These are phyloP conservation scores for Steccherinum ochraceum DNA, from an alignment of 768 basidiomycete species.

Conservation along the genomic window DNA sequence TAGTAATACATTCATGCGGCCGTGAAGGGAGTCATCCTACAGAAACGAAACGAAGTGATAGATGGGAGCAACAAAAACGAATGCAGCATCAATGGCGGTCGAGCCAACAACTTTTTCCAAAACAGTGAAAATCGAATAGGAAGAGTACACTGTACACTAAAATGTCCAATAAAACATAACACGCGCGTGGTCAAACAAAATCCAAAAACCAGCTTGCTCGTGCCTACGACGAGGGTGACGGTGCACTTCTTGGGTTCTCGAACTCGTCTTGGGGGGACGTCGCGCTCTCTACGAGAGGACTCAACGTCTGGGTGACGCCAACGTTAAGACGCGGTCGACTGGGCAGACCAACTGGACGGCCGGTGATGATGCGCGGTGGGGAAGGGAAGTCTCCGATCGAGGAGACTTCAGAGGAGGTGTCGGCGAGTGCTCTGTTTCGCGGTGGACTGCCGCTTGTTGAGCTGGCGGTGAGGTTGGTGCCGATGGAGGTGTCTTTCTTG, in stretches of 20 bases:
- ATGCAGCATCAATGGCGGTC: neutral
- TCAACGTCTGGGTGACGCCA: slow-evolving; percentile 2
- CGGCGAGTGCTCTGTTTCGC: neutral
- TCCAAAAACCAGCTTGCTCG: too few species aligned
- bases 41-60: neutral
- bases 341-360: slow-evolving; percentile 20
- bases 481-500: slow-evolving; percentile 8
- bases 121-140: too few species aligned
- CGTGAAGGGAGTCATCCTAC: too few species aligned
- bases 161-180: too few species aligned
- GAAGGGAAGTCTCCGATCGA: neutral
- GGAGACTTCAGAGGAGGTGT: too few species aligned
- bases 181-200: too few species aligned
- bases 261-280: slow-evolving; percentile 14
- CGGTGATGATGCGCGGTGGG: slow-evolving; percentile 1
- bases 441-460: neutral
- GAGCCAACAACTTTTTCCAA: neutral
- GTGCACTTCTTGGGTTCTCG: slow-evolving; percentile 40
- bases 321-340: slow-evolving; percentile 16
- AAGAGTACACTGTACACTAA: too few species aligned
- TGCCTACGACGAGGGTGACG: too few species aligned
- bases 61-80: too few species aligned
- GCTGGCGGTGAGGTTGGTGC: neutral
- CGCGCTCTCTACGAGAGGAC: slow-evolving; percentile 8
- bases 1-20: neutral